Conservation (phyloP, 768 basidiomycete species). For the Megacollybia marginata region DNA sequence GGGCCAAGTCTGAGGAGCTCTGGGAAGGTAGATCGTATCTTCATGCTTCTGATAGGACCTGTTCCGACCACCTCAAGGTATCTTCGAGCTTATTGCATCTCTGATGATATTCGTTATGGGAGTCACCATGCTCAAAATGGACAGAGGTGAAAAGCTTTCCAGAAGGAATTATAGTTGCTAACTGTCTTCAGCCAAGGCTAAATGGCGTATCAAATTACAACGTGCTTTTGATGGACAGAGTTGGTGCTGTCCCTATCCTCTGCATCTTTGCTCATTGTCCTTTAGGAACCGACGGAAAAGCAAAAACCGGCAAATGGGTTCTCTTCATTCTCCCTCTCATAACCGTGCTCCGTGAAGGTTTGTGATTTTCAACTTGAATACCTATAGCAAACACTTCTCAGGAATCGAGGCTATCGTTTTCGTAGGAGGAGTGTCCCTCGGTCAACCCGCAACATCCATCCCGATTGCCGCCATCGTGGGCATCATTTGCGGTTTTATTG, state of each 20-base stretch:
- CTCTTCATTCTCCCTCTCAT: constrained; percentile 87
- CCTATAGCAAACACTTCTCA: constrained; percentile 14
- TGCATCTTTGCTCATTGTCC: neutral
- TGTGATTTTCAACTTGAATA: neutral
- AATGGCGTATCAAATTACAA: constrained; percentile 88
- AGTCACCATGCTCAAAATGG: constrained; percentile 91
- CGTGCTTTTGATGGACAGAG: constrained; percentile 62
- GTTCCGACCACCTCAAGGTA: constrained; percentile 30
- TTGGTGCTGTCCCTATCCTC: constrained; percentile 19
- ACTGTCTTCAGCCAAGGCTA: constrained; percentile 57
- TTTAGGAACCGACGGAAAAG: constrained; percentile 33
- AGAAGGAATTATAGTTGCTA: neutral
- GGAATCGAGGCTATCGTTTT: constrained; percentile 89
- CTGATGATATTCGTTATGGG: constrained; percentile 93
- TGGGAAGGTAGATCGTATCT: constrained; percentile 74
- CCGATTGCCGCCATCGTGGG: constrained; percentile 89
- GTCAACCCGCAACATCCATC: constrained; percentile 73
- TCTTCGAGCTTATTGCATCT: constrained; percentile 63
- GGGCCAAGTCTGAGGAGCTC: constrained; percentile 72
- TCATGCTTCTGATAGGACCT: neutral
- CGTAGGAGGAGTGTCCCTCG: constrained; percentile 88
- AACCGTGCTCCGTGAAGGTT: constrained; percentile 90
- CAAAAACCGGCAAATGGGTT: constrained; percentile 69
- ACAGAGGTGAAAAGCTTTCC: constrained; percentile 41
- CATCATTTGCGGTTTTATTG: constrained; percentile 64